Evolutionary conservation across 768 basidiomycete genomes (phyloP).

Genomic region (Tulasnella sp.): DNA sequence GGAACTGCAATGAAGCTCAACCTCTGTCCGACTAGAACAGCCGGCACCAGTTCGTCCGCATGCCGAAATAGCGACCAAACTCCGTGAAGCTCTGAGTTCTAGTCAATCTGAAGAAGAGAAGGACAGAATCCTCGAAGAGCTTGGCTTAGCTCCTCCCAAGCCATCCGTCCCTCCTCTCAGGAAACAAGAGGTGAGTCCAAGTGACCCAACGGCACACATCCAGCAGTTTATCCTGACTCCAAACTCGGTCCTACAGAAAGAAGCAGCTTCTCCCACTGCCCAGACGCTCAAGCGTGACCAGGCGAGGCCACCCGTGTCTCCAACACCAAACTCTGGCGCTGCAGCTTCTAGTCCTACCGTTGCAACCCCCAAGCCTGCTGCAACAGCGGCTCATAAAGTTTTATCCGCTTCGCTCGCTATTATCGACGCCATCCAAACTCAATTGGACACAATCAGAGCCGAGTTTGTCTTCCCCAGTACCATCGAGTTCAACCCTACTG

Average conservation of each 20-base stretch:
- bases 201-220: not conserved
- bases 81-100: not conserved
- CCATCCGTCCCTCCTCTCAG: no score
- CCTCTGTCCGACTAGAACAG: not conserved
- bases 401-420: not conserved
- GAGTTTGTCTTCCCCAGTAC: not conserved
- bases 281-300: no score
- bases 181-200: no score
- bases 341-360: no score
- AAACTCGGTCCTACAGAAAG: no score
- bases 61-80: not conserved
- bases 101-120: conserved; percentile 1
- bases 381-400: not conserved
- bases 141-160: not conserved
- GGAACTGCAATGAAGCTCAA: no score
- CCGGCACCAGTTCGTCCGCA: not conserved
- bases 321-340: no score
- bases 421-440: not conserved
- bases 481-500: not conserved
- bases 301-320: no score
- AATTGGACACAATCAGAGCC: not conserved
- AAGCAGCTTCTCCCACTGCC: no score
- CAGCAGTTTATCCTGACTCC: no score
- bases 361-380: no score
- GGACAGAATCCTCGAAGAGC: not conserved